phyloP scores from a whole-genome alignment of 2,329 filamentous ascomycete genomes.

The Paraconiothyrium sp. region DNA sequence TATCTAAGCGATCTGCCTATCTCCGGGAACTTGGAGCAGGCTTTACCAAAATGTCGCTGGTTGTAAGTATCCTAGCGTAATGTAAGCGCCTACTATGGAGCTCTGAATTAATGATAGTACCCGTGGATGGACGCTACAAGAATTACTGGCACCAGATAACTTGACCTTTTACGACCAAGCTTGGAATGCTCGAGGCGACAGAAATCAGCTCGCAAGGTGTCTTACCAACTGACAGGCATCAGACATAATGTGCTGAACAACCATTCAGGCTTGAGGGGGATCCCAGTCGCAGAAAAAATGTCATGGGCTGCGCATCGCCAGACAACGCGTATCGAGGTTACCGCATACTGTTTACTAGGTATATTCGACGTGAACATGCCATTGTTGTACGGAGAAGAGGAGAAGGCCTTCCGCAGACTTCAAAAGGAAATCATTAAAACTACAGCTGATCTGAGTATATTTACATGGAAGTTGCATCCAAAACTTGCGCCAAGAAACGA shows the following conservation, averaged over 20 bases:
- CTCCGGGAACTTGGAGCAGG: not conserved
- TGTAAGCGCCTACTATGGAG: too few relatives aligned
- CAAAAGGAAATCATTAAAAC: conserved; percentile 26
- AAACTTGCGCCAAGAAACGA: not conserved
- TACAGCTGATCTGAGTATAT: conserved; percentile 17
- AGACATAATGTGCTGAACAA: not conserved
- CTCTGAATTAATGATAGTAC: not conserved
- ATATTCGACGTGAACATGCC: conserved; percentile 38
- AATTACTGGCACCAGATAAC: conserved; percentile 15
- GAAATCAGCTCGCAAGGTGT: not conserved
- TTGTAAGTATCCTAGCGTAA: not conserved
- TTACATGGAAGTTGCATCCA: conserved; percentile 17
- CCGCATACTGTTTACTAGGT: conserved; percentile 40
- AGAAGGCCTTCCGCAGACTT: conserved; percentile 28
- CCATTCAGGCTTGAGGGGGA: accelerated
- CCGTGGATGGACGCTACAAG: conserved; percentile 23
- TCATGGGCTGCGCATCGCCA: conserved; percentile 19
- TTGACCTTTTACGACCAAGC: conserved; percentile 17
- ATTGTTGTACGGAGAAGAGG: conserved; percentile 38
- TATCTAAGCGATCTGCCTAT: conserved; percentile 1
- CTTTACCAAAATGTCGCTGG: conserved; percentile 8
- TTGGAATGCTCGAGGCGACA: conserved; percentile 14
- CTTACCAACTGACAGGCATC: not conserved
- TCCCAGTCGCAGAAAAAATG: conserved; percentile 15
- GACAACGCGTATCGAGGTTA: conserved; percentile 33